Conservation (phyloP, 306 rosid genomes). For the Acacia melanoxylon region DNA sequence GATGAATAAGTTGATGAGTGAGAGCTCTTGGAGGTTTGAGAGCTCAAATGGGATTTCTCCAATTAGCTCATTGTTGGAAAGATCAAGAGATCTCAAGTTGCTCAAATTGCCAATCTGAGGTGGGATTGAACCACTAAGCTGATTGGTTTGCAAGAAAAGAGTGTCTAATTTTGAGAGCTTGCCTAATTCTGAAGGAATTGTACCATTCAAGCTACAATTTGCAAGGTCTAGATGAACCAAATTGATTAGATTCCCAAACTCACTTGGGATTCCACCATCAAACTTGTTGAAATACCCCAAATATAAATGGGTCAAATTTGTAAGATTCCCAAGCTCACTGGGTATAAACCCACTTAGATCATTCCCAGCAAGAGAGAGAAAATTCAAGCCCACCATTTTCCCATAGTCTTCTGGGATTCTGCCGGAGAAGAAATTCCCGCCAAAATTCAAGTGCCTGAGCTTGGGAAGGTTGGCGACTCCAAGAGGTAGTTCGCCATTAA, state of each 20-base stretch:
- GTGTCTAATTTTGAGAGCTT: slow-evolving; percentile 67
- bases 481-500: slow-evolving; percentile 70
- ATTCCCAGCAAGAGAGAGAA: slow-evolving; percentile 80
- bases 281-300: slow-evolving; percentile 80
- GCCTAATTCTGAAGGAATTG: slow-evolving; percentile 77
- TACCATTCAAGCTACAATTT: slow-evolving; percentile 70
- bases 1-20: slow-evolving; percentile 74
- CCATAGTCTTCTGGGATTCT: slow-evolving; percentile 70
- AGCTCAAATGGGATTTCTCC: slow-evolving; percentile 77
- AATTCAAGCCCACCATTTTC: slow-evolving; percentile 49
- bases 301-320: slow-evolving; percentile 52
- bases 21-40: slow-evolving; percentile 62
- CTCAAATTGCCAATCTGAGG: slow-evolving; percentile 67
- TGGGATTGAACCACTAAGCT: slow-evolving; percentile 69
- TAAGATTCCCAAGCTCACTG: slow-evolving; percentile 65
- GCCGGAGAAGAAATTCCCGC: slow-evolving; percentile 77
- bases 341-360: slow-evolving; percentile 79
- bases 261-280: slow-evolving; percentile 71
- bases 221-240: slow-evolving; percentile 80
- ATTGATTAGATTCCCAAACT: slow-evolving; percentile 61
- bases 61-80: slow-evolving; percentile 73
- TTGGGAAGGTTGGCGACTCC: slow-evolving; percentile 50
- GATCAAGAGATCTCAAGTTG: slow-evolving; percentile 62
- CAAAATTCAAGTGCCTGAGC: slow-evolving; percentile 61
- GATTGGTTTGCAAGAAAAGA: slow-evolving; percentile 81